These are phyloP conservation scores for Chrysanthemum makinoi DNA, from an alignment of 129 eudicot genomes.

Conservation along the genomic window DNA sequence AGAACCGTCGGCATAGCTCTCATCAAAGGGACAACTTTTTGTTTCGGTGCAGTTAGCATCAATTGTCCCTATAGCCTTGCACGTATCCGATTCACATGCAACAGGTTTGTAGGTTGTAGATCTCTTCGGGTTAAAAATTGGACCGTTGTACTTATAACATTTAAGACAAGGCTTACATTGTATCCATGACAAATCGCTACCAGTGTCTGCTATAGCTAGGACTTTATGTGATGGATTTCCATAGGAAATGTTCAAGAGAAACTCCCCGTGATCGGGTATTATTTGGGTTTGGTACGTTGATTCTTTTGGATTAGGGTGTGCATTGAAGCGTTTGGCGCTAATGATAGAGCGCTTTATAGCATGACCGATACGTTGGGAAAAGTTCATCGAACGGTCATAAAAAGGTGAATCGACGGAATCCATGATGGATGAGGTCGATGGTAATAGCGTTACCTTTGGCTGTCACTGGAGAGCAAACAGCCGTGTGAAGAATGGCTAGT, in stretches of 20 bases:
- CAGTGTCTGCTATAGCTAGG: slow-evolving; percentile 35
- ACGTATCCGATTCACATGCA: slow-evolving; percentile 19
- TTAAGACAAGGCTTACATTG: slow-evolving; percentile 38
- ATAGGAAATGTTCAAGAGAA: slow-evolving; percentile 33
- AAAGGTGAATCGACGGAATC: slow-evolving; percentile 38
- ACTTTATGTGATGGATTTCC: slow-evolving; percentile 31
- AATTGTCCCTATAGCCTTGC: neutral
- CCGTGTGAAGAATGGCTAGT: slow-evolving; percentile 10
- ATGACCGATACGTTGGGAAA: slow-evolving; percentile 24
- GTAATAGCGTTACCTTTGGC: slow-evolving; percentile 6
- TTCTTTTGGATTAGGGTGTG: neutral
- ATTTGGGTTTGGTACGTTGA: slow-evolving; percentile 21
- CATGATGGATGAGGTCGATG: slow-evolving; percentile 37
- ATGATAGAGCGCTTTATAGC: slow-evolving; percentile 33
- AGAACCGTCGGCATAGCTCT: slow-evolving; percentile 32
- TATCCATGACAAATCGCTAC: slow-evolving; percentile 40
- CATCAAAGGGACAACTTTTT: slow-evolving; percentile 23
- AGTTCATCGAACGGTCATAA: slow-evolving; percentile 17
- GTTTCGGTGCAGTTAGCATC: neutral
- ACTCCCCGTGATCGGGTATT: slow-evolving; percentile 34
- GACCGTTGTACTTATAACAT: slow-evolving; percentile 30
- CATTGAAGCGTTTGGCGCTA: slow-evolving; percentile 15
- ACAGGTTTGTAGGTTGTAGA: slow-evolving; percentile 32
- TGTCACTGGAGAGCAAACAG: neutral
- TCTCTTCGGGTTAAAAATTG: slow-evolving; percentile 27